Conservation (phyloP, 73 alveolate species). For the Tetrahymena thermophila region DNA sequence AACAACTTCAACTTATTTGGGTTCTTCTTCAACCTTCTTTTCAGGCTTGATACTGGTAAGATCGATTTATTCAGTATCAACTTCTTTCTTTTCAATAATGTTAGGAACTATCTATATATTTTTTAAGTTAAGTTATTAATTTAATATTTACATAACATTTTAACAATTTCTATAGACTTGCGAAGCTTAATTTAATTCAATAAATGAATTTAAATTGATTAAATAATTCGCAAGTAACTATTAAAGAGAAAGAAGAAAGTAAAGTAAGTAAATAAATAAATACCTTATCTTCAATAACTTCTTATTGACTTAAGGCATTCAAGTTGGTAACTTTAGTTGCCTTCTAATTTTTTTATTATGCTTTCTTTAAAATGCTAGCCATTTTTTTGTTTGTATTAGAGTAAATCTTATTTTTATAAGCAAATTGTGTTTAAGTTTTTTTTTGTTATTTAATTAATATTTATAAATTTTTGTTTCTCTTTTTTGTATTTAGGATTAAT, state of each 20-base stretch:
- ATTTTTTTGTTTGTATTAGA: background rate
- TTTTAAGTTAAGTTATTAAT: background rate
- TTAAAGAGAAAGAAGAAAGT: background rate
- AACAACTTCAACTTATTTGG: background rate
- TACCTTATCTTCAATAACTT: background rate
- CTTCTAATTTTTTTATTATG: background rate
- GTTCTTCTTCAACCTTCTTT: background rate
- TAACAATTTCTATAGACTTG: background rate
- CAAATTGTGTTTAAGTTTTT: background rate
- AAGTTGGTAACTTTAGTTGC: background rate
- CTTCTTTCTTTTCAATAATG: background rate
- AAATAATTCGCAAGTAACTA: background rate
- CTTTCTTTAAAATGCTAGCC: background rate
- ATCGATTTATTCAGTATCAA: background rate
- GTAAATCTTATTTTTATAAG: background rate
- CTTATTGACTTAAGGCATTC: background rate
- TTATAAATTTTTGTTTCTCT: background rate
- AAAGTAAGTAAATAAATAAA: background rate
- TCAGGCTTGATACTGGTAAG: background rate
- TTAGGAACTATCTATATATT: background rate
- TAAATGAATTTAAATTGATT: background rate
- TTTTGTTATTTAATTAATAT: background rate
- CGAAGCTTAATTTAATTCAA: background rate
- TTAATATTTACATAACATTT: background rate
- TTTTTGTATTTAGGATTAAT: background rate